phyloP scores from a whole-genome alignment of 2,329 filamentous ascomycete genomes.

The Penicillium sp. region DNA sequence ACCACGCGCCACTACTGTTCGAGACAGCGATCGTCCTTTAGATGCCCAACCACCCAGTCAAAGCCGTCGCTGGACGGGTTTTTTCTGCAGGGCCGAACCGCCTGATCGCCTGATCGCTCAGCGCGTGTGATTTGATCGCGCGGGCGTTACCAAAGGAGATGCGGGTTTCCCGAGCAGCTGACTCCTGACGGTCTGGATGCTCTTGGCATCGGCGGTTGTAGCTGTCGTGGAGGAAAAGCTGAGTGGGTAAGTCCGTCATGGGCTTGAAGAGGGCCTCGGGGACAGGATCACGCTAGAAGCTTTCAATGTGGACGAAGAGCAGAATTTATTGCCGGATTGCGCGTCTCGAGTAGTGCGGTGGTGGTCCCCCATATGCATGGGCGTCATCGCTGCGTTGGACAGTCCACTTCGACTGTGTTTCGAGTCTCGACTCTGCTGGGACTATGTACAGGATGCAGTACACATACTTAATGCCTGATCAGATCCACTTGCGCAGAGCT shows the following conservation, averaged over 20 bases:
- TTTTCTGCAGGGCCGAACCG: neutral
- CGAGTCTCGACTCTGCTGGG: neutral
- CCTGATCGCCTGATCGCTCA: constrained; percentile 3
- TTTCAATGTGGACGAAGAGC: neutral
- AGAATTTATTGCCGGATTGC: constrained; percentile 3
- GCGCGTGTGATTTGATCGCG: constrained; percentile 16
- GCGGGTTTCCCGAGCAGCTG: constrained; percentile 1
- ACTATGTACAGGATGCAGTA: neutral
- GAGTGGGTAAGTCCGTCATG: neutral
- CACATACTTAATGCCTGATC: neutral
- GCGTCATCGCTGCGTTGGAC: constrained; percentile 19
- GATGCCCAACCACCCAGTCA: neutral
- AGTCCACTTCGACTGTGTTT: neutral
- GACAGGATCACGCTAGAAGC: neutral
- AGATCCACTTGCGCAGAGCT: neutral
- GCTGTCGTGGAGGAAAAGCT: neutral
- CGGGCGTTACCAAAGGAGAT: constrained; percentile 4
- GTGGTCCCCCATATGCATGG: constrained; percentile 15
- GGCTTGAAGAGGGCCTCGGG: neutral
- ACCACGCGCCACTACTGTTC: constrained; percentile 12
- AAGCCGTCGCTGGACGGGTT: neutral
- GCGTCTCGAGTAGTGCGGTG: constrained; percentile 13
- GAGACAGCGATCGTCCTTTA: constrained; percentile 7
- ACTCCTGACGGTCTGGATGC: constrained; percentile 5
- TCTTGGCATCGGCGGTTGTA: constrained; percentile 16